A percentile compares a stretch with the other conserved stretches of the same genome.
phyloP scores from a whole-genome alignment of 768 basidiomycete genomes.

The Hygrocybe punicea region DNA sequence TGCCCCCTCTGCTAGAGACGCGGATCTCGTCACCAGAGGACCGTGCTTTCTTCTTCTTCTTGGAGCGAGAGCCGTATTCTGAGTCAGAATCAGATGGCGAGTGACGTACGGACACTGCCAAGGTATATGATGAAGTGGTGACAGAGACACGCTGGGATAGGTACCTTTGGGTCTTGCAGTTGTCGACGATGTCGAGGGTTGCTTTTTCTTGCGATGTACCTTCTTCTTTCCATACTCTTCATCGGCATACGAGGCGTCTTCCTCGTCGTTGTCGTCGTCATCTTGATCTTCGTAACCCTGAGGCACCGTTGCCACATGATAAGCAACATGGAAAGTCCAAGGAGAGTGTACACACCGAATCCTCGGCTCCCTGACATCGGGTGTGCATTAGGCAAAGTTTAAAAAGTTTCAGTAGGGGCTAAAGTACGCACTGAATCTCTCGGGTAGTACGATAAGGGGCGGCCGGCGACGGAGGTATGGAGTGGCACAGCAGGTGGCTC shows the following conservation, averaged over 20 bases:
- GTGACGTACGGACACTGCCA: constrained; percentile 48
- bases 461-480: constrained; percentile 34
- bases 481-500: constrained; percentile 39
- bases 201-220: constrained; percentile 65
- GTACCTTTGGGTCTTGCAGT: constrained; percentile 59
- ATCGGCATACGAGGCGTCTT: constrained; percentile 76
- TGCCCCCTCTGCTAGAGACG: constrained; percentile 70
- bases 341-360: constrained; percentile 50
- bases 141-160: constrained; percentile 11
- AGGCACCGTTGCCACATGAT: constrained; percentile 20
- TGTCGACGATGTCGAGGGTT: constrained; percentile 33
- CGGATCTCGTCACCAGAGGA: constrained; percentile 68
- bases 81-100: constrained; percentile 78
- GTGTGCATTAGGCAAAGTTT: constrained; percentile 11
- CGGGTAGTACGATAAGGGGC: constrained; percentile 31
- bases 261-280: constrained; percentile 58
- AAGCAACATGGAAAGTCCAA: constrained; percentile 4
- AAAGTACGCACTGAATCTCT: constrained; percentile 41
- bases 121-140: not conserved
- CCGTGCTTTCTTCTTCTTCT: constrained; percentile 75
- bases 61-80: constrained; percentile 80
- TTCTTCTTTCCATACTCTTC: constrained; percentile 74
- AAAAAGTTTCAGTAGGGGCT: constrained; percentile 11
- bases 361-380: constrained; percentile 46
- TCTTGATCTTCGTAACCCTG: constrained; percentile 55